Conservation (phyloP, 2,329 filamentous ascomycete species). For the Teratosphaeriaceae sp. region DNA sequence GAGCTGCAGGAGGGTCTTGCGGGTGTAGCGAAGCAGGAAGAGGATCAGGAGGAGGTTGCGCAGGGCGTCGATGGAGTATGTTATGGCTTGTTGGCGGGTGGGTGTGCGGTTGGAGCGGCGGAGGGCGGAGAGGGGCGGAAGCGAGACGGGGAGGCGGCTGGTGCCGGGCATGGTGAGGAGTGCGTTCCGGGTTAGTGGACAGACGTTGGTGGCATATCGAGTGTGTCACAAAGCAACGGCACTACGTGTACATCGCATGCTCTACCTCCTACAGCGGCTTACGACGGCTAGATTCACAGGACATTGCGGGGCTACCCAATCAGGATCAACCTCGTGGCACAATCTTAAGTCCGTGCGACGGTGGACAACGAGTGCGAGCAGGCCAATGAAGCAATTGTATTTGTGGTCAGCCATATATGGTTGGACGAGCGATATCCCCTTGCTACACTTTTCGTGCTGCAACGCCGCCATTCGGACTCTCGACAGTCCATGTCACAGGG, state of each 20-base stretch:
- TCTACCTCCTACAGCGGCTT: too few species aligned
- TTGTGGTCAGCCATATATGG: too few species aligned
- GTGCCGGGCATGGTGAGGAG: constrained; percentile 10
- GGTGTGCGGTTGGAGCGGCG: neutral
- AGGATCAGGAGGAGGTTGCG: constrained; percentile 85
- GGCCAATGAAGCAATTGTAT: too few species aligned
- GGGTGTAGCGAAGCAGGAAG: constrained; percentile 77
- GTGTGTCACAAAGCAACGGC: neutral
- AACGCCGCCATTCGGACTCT: too few species aligned
- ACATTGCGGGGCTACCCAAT: constrained; percentile 6
- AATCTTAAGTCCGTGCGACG: too few species aligned
- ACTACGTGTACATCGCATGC: too few species aligned
- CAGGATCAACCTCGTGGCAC: neutral
- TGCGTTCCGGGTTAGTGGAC: neutral
- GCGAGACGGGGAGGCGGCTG: constrained; percentile 6
- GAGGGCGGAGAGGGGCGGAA: constrained; percentile 8
- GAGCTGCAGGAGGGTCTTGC: constrained; percentile 74
- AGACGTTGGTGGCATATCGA: neutral
- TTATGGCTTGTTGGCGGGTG: constrained; percentile 19
- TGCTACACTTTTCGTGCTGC: too few species aligned
- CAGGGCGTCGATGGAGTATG: constrained; percentile 36
- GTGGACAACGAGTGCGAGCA: too few species aligned
- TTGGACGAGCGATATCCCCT: too few species aligned
- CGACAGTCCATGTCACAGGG: too few species aligned
- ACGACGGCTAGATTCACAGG: too few species aligned